phyloP scores from a whole-genome alignment of 2,329 filamentous ascomycete species.

The Meredithiella fracta region DNA sequence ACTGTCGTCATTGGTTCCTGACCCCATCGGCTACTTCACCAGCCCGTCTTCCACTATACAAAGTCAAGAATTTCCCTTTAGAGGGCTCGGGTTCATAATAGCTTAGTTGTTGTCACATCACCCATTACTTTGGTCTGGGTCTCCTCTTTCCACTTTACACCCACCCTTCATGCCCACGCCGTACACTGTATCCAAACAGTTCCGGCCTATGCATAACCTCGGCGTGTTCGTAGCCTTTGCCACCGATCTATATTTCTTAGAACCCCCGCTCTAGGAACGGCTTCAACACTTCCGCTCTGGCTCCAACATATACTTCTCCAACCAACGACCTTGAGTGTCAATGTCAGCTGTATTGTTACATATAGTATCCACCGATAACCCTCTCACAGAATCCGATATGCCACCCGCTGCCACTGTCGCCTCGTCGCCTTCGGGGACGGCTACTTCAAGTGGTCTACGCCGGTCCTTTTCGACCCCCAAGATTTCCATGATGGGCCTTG shows the following conservation, averaged over 20 bases:
- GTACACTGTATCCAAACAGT: not conserved
- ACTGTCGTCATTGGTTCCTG: no score
- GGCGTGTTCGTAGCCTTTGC: not conserved
- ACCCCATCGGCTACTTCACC: no score
- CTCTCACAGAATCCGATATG: not conserved
- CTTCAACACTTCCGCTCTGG: not conserved
- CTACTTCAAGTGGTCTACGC: conserved; percentile 24
- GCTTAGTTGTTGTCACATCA: no score
- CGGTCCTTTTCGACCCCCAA: conserved; percentile 46
- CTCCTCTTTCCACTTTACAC: not conserved
- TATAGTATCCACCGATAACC: not conserved
- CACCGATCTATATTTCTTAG: not conserved
- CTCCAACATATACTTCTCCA: no score
- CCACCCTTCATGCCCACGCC: not conserved
- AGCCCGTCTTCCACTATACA: no score
- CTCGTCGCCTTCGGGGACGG: not conserved
- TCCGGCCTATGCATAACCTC: not conserved
- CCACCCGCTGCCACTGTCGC: not conserved
- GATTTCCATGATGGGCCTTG: conserved; percentile 25
- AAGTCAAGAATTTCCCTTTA: no score
- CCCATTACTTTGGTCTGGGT: not conserved
- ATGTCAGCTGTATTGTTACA: no score
- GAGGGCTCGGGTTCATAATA: no score
- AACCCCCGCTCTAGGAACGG: not conserved
- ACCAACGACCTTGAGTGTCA: no score